Conservation (phyloP, 2,329 filamentous ascomycete species). For the Boeremia exigua region DNA sequence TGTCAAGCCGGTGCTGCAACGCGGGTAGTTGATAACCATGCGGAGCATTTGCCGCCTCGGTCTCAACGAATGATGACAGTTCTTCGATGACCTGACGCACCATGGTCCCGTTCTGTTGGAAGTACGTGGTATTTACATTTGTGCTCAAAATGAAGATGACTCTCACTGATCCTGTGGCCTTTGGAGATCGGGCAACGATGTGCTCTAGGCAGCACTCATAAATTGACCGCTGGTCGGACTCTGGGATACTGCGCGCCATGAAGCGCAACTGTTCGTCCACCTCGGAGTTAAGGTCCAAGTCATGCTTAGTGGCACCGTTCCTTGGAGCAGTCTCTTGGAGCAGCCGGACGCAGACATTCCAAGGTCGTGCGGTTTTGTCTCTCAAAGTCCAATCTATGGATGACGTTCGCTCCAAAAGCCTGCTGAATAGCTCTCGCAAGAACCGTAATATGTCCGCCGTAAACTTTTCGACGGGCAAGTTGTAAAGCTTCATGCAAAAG, state of each 20-base stretch:
- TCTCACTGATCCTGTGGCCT: slow-evolving; percentile 75
- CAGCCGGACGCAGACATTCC: slow-evolving; percentile 68
- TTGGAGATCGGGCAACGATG: slow-evolving; percentile 67
- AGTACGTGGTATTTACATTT: slow-evolving; percentile 28
- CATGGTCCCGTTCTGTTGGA: slow-evolving; percentile 34
- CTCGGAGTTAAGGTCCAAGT: slow-evolving; percentile 68
- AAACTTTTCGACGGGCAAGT: slow-evolving; percentile 39
- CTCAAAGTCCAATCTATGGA: slow-evolving; percentile 22
- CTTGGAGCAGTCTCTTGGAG: slow-evolving; percentile 72
- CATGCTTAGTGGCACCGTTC: slow-evolving; percentile 61
- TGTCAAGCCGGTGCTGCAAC: slow-evolving; percentile 55
- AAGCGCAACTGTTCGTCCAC: slow-evolving; percentile 66
- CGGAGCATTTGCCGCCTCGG: slow-evolving; percentile 23
- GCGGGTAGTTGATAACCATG: slow-evolving; percentile 24
- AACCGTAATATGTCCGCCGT: slow-evolving; percentile 42
- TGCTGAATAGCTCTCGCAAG: slow-evolving; percentile 34
- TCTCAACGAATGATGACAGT: slow-evolving; percentile 43
- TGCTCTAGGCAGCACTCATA: slow-evolving; percentile 72
- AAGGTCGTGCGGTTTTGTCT: slow-evolving; percentile 49
- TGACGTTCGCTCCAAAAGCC: slow-evolving; percentile 21
- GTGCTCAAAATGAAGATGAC: slow-evolving; percentile 54
- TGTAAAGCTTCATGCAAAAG: slow-evolving; percentile 69
- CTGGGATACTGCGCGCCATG: slow-evolving; percentile 64
- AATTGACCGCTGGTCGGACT: slow-evolving; percentile 65
- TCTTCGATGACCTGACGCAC: slow-evolving; percentile 47